Percentiles rank a stretch among this genome's conserved stretches.
Evolutionary conservation across 2,329 filamentous ascomycete species (phyloP).

Genomic region (Hypoxylon sp.): DNA sequence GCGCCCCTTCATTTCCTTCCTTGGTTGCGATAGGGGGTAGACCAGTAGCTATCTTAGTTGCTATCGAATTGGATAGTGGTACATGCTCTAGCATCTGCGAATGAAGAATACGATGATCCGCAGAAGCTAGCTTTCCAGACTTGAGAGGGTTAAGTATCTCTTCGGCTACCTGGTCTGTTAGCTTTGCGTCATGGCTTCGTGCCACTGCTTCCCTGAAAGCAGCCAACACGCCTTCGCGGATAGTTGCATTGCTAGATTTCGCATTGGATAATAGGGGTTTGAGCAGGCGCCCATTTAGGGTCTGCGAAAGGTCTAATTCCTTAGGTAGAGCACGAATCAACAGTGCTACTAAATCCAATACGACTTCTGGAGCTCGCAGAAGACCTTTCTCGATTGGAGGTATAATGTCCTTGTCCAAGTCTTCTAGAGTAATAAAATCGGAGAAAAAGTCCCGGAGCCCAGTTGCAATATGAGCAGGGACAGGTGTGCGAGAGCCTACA

Average conservation of each 20-base stretch:
- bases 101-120: conserved; percentile 87
- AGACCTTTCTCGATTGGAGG: conserved; percentile 90
- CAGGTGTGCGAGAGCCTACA: conserved; percentile 79
- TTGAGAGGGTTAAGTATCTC: conserved; percentile 87
- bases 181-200: conserved; percentile 63
- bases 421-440: conserved; percentile 79
- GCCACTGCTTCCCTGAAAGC: conserved; percentile 78
- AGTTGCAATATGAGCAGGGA: conserved; percentile 79
- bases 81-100: conserved; percentile 82
- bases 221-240: conserved; percentile 81
- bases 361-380: conserved; percentile 89
- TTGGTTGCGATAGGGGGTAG: conserved; percentile 81
- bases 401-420: conserved; percentile 81
- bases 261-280: conserved; percentile 91
- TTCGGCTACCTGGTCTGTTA: conserved; percentile 77
- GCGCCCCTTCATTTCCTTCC: conserved; percentile 88
- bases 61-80: conserved; percentile 71
- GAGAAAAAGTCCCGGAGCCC: conserved; percentile 87
- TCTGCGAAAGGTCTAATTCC: conserved; percentile 81
- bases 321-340: conserved; percentile 79
- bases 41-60: conserved; percentile 75
- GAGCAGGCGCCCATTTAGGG: conserved; percentile 79
- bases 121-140: conserved; percentile 83
- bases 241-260: conserved; percentile 87
- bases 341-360: conserved; percentile 83